Evolutionary conservation across 1,284 basidiomycete genomes (phyloP), one percentile per base, ranked within the genome.

Genomic region (Pseudozyma sp.): DNA sequence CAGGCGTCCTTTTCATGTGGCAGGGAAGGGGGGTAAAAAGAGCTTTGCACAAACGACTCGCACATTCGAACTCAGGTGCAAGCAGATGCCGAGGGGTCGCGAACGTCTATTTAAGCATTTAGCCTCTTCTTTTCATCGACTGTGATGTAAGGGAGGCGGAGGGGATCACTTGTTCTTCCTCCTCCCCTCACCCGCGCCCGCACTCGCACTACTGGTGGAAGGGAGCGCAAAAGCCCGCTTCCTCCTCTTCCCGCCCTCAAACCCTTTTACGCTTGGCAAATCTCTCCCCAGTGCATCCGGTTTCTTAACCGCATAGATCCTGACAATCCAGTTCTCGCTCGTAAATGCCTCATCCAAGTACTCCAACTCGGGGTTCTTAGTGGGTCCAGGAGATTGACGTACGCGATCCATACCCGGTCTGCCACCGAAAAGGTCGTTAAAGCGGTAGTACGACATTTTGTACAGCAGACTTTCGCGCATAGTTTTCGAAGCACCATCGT

Each of bases 241-340:
- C 94, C 84, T 92, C 88, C 93, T 92, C 89, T 94, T 95, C 18
- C 96, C 96, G 35, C 89, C 87, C 25, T 88, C 88, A 81, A 98
- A 99, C 19, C 91, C 91, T 62, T 92, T 93, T 3, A 93, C 95
- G 53, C 59, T 52, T 10, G 72, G 72, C 43, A 83, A 54, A 76
- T 94, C 92, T 72, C 97, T 89, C 21, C 95, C 95, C 3, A 99
- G 88, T 18, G 90, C 86, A 86, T 99, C 97, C 59, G 97, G 94
- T 83, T 94, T 94, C 88, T 95, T 96, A 58, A 99, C 97, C 83
- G 94, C 88, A 85, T 95, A 99, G 83, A 99, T 97, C 51, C 97
- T 91, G 21, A 84, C 82, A 40, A 84, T 83, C 82, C 83, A 85
- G 61, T 85, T 85, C 38, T 84, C 81, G 34, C 71, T 76, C 6